A percentile compares a stretch with the other conserved stretches of the same genome.
These are phyloP conservation scores for Colletotrichum sp. DNA, from an alignment of 2,329 filamentous ascomycete species.

Conservation along the genomic window DNA sequence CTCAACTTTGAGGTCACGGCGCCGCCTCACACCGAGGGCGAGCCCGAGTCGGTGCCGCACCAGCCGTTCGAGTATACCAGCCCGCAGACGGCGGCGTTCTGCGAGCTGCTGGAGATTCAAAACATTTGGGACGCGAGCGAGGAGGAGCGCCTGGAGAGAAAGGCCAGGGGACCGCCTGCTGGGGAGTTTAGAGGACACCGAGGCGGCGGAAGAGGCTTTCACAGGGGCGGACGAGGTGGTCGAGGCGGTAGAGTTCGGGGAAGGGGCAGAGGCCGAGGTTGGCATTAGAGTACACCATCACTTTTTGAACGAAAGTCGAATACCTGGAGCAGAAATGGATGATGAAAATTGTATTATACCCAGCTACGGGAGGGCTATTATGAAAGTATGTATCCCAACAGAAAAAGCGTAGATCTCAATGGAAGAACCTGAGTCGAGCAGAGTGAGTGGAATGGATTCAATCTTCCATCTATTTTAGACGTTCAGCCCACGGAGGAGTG, in stretches of 20 bases:
- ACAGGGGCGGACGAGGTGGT: slow-evolving; percentile 39
- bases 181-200: slow-evolving; percentile 34
- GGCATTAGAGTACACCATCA: neutral
- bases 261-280: slow-evolving; percentile 31
- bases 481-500: slow-evolving; percentile 56
- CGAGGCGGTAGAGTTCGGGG: slow-evolving; percentile 41
- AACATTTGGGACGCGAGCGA: slow-evolving; percentile 79
- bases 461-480: slow-evolving; percentile 62
- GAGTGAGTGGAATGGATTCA: slow-evolving; percentile 55
- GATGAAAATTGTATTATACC: neutral
- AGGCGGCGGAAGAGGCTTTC: slow-evolving; percentile 35
- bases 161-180: slow-evolving; percentile 60
- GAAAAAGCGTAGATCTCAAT: slow-evolving; percentile 54
- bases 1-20: slow-evolving; percentile 81
- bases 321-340: neutral
- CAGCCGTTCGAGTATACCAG: slow-evolving; percentile 84
- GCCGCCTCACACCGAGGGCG: slow-evolving; percentile 66
- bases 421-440: slow-evolving; percentile 47
- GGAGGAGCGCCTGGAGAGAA: slow-evolving; percentile 69
- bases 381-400: slow-evolving; percentile 44
- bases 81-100: slow-evolving; percentile 84
- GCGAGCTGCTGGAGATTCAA: slow-evolving; percentile 74
- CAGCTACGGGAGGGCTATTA: neutral
- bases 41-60: slow-evolving; percentile 62
- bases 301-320: neutral